Base-by-base conservation (phyloP, 805 yeast genomes). In the Komagataella mondaviorum region DNA sequence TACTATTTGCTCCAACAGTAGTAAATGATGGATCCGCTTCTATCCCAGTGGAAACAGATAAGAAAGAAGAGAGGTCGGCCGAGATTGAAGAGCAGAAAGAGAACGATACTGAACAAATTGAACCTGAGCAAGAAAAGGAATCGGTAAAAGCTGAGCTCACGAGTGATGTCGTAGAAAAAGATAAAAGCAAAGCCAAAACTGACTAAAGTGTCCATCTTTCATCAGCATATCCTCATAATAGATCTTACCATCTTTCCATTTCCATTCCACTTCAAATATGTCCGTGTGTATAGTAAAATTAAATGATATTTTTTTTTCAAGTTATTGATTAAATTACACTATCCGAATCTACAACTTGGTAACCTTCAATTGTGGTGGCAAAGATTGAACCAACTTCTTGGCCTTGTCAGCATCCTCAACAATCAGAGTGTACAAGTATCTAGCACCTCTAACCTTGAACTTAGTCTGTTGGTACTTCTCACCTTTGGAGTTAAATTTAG, bases 381-480 rank as follows among this genome's bases (percentile, higher is more conserved):
- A 81, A 68, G 98, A 86, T 80, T 90, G 96, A 70, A 87, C 83
- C 77, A 93, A 82, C 81, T 93, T 93, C 85, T 87, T 83, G 68
- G 98, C 98, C 83, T 89, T 90, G 73, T 88, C 85, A 68, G 88
- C 85, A 74, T 93, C 98, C 78, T 85, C 81, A 68, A 93, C 91
- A 64, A 86, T 86, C 75, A 91, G 80, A 65, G 99, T 93, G 87
- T 93, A 93, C 70, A 88, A 83, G 80, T 86, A 73, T 73, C 80
- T 88, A 60, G 96, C 68, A 74, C 97, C 96, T 83, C 98, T 89
- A 69, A 93, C 88, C 87, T 93, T 93, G 90, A 93, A 93, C 78
- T 93, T 93, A 79, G 96, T 89, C 77, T 86, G 93, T 77, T 85
- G 85, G 83, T 79, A 78, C 63, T 77, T 76, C 80, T 85, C 85